phyloP scores from a whole-genome alignment of 176 grass and related monocot species.

The maize (Zea mays) region Zm-B73-REFERENCE-NAM-5.0 NC_050099.1:146926001-146926500 shows the following conservation, averaged over 20 bases:
- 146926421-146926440: neutral
- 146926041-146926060: neutral
- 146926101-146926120: neutral
- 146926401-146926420: slow-evolving; percentile 5
- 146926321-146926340: neutral
- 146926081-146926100: slow-evolving; percentile 23
- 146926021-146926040: slow-evolving; percentile 83
- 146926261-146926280: neutral
- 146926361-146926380: neutral
- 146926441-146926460: neutral
- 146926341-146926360: neutral
- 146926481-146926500: neutral
- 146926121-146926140: slow-evolving; percentile 1
- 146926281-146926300: neutral
- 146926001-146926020: slow-evolving; percentile 92
- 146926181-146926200: neutral
- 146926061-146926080: slow-evolving; percentile 8
- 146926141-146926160: neutral
- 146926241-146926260: neutral
- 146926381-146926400: neutral
- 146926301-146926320: neutral
- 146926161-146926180: slow-evolving; percentile 11
- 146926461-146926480: neutral
- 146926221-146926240: neutral
- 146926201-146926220: neutral